Evolutionary conservation across 2,329 filamentous ascomycete species (phyloP), one percentile per base, ranked within the genome.

Genomic region (Sporothrix brunneoviolacea): DNA sequence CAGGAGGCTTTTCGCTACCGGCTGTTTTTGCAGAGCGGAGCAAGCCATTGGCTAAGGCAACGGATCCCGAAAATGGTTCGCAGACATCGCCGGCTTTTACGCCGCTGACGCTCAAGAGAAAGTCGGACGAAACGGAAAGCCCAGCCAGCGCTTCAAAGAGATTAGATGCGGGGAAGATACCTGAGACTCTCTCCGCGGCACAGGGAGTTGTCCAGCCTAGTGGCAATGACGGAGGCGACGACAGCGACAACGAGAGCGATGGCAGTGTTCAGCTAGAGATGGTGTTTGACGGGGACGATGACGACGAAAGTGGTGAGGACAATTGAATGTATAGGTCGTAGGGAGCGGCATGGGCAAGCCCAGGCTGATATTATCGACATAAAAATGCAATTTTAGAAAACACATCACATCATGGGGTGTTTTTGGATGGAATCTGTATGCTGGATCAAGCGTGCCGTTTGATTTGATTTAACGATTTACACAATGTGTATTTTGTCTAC

Each of bases 261-360:
- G 76, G 73, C 49, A 80, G 77, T 52, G 72, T 80, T 12, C 75
- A 80, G 62, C 65, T 81, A 51, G 77, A 80, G 49, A 80, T 80
- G 75, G 76, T 78, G 40, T 62, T 82, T 9, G 77, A 81, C 9
- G 70, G 70, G 1, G 73, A 73, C 0, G 68, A n/a, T 18, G 53
- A 54, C 2, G 41, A 45, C n/a, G 35, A 50, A 18, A 22, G 16
- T 15, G 35, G 21, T 6, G 22, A 36, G 21, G 21, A 40, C 10
- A 22, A 13, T 15, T 13, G 12, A 15, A 35, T 8, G 30, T 8
- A 33, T n/a, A n/a, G n/a, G n/a, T n/a, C n/a, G n/a, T n/a, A n/a
- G n/a, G n/a, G n/a, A n/a, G n/a, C n/a, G n/a, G n/a, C n/a, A n/a
- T n/a, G n/a, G n/a, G n/a, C n/a, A n/a, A n/a, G n/a, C n/a, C n/a